phyloP scores from a whole-genome alignment of 1,284 basidiomycete genomes.

The Marasmius tenuissimus region DNA sequence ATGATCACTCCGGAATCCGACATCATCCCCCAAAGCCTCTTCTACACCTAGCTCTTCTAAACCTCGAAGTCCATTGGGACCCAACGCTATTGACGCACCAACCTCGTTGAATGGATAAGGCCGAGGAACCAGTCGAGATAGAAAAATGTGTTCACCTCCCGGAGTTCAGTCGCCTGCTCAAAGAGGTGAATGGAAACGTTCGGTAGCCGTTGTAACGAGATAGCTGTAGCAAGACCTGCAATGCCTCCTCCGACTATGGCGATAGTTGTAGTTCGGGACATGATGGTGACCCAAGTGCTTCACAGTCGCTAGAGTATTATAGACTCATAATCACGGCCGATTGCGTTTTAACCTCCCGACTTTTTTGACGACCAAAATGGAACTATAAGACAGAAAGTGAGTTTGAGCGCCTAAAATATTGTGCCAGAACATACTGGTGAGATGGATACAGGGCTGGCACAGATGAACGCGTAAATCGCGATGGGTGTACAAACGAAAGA shows the following conservation, averaged over 20 bases:
- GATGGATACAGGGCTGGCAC: too few species aligned
- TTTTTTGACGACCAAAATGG: too few species aligned
- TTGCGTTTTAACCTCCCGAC: neutral
- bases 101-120: neutral
- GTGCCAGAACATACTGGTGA: too few species aligned
- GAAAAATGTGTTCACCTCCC: neutral
- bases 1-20: slow-evolving; percentile 7
- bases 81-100: slow-evolving; percentile 6
- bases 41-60: slow-evolving; percentile 5
- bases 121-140: neutral
- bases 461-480: too few species aligned
- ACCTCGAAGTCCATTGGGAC: slow-evolving; percentile 9
- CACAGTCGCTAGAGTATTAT: neutral
- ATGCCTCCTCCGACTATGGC: slow-evolving; percentile 6
- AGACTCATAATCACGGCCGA: neutral
- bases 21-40: slow-evolving; percentile 1
- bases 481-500: too few species aligned
- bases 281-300: neutral
- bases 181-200: slow-evolving; percentile 4
- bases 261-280: neutral
- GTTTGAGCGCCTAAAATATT: too few species aligned
- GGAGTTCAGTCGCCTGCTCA: slow-evolving; percentile 1
- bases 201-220: slow-evolving; percentile 1
- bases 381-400: too few species aligned
- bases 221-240: slow-evolving; percentile 2